These are phyloP conservation scores for Cutaneotrichosporon sp. DNA, from an alignment of 1,284 basidiomycete genomes.

Conservation along the genomic window DNA sequence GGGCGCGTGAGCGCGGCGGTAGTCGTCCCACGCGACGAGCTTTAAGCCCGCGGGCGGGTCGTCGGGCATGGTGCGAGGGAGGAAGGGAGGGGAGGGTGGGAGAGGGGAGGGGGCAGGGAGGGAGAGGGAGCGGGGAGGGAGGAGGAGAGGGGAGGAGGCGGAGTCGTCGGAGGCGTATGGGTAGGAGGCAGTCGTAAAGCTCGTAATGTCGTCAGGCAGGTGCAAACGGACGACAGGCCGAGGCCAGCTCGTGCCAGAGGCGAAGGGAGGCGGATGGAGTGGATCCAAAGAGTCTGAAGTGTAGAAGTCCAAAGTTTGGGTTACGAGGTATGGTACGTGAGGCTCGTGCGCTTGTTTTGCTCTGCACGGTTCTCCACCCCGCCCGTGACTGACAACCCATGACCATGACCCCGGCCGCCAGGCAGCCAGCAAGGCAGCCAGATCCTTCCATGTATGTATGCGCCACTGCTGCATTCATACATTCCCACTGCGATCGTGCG, in stretches of 20 bases:
- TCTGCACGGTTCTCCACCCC: background rate
- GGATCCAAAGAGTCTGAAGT: conserved; percentile 1
- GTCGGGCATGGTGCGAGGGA: background rate
- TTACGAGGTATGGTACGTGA: background rate
- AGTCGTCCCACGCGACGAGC: conserved; percentile 1
- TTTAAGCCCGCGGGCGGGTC: background rate
- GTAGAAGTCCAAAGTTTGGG: background rate
- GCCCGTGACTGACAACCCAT: too few species aligned
- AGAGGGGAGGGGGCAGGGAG: too few species aligned
- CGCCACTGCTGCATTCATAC: too few species aligned
- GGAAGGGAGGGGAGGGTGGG: background rate
- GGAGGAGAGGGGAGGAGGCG: too few species aligned
- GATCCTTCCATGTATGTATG: too few species aligned
- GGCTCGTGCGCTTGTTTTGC: background rate
- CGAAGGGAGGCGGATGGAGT: background rate
- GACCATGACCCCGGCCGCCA: too few species aligned
- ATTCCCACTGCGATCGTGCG: too few species aligned
- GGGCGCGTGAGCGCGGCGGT: background rate
- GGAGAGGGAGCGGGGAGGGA: too few species aligned
- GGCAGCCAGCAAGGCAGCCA: too few species aligned
- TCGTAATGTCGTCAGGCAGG: background rate
- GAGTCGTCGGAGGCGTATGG: background rate
- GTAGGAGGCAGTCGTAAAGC: background rate
- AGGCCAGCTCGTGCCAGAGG: background rate
- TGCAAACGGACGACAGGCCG: background rate